These are phyloP conservation scores for Mortierella antarctica DNA, from an alignment of 192 early-diverging fungal genomes.

Conservation along the genomic window DNA sequence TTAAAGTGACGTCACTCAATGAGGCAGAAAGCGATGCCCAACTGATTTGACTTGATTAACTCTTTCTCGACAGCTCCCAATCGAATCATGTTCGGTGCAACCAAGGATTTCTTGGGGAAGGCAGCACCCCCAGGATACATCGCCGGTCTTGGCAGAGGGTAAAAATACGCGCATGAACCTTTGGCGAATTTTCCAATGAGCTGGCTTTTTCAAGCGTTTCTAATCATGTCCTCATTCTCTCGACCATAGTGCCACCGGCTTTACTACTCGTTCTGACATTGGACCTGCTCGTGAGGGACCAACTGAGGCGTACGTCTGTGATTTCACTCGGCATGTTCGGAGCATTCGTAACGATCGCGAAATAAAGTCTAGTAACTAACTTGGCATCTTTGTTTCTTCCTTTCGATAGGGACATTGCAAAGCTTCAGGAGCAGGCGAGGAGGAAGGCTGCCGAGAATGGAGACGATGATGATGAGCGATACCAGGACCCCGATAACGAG, in stretches of 20 bases:
- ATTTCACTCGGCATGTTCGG: background rate
- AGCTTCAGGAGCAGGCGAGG: conserved; percentile 55
- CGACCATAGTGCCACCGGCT: conserved; percentile 84
- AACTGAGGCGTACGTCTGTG: conserved; percentile 53
- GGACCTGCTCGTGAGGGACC: conserved; percentile 91
- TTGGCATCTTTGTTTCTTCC: background rate
- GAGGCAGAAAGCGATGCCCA: background rate
- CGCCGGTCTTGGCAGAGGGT: conserved; percentile 95
- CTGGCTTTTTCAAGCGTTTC: background rate
- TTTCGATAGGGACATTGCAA: conserved; percentile 30
- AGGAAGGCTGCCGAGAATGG: conserved; percentile 65
- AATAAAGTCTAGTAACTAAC: background rate
- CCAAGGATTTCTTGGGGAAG: conserved; percentile 93
- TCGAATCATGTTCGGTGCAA: conserved; percentile 64
- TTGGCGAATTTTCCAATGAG: background rate
- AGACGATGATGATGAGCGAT: conserved; percentile 80
- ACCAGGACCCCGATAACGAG: conserved; percentile 95
- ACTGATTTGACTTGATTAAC: background rate
- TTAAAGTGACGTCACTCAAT: conserved; percentile 7
- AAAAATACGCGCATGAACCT: background rate
- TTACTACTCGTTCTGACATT: conserved; percentile 98
- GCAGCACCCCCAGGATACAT: conserved; percentile 96
- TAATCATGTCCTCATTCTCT: background rate
- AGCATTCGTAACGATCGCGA: background rate
- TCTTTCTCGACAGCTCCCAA: background rate